Evolutionary conservation across 345 rosid genomes (phyloP).

Genomic region (Linum lewisii): DNA sequence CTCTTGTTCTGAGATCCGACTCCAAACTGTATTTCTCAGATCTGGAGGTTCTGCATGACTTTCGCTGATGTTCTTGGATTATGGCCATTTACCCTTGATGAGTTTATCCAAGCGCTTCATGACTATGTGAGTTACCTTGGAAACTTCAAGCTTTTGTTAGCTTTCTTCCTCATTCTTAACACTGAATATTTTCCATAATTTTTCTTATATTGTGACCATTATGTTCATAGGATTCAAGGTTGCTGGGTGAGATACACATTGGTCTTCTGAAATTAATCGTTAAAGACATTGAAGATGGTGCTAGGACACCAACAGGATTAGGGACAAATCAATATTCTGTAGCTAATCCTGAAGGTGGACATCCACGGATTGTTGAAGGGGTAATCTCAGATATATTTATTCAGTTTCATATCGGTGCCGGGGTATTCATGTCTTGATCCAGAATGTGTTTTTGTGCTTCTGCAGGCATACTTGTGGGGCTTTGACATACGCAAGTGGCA

Average conservation of each 20-base stretch:
- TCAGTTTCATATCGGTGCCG: neutral
- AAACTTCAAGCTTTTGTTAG: constrained; percentile 8
- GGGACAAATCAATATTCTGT: constrained; percentile 69
- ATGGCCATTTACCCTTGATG: constrained; percentile 98
- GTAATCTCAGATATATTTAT: constrained; percentile 32
- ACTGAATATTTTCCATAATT: constrained; percentile 6
- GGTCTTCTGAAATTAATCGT: constrained; percentile 68
- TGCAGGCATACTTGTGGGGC: constrained; percentile 95
- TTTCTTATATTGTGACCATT: constrained; percentile 13
- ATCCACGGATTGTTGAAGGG: constrained; percentile 93
- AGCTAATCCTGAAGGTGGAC: constrained; percentile 98
- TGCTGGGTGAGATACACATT: constrained; percentile 89
- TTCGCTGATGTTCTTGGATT: constrained; percentile 89
- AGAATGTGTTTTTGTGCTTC: constrained; percentile 5
- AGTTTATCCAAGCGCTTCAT: constrained; percentile 95
- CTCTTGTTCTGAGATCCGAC: constrained; percentile 14
- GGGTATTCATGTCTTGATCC: neutral
- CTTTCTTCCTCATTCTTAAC: constrained; percentile 1
- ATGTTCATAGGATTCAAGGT: constrained; percentile 77
- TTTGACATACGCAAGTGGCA: constrained; percentile 96
- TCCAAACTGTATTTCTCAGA: constrained; percentile 42
- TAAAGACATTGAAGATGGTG: constrained; percentile 91
- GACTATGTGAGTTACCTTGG: constrained; percentile 63
- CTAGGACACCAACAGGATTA: constrained; percentile 78
- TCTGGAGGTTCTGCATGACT: constrained; percentile 83